Base-by-base conservation (phyloP, 2,329 filamentous ascomycete species). In the Claviceps quebecensis region DNA sequence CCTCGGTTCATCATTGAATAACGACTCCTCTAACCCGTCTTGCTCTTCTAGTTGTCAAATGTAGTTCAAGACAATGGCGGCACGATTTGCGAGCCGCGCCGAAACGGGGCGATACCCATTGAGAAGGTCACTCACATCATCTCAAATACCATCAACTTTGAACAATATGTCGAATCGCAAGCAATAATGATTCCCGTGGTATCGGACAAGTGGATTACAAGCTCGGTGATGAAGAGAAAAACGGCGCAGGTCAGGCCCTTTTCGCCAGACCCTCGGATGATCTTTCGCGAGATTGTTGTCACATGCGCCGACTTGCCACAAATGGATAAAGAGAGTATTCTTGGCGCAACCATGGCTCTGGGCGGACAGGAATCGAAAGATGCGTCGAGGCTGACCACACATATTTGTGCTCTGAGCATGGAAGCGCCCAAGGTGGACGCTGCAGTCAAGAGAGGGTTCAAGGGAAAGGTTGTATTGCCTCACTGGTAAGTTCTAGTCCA, bases 261-360 rank as follows among this genome's bases (percentile, higher is more conserved):
- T 65, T 96, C 85, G 45, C 93, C 93, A 1, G 93, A 98, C 60
- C 90, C 91, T 2, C 80, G 85, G 53, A 81, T 95, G 63, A 93
- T 96, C 65, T 87, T 98, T 68, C 86, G 86, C 49, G 83, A 88
- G 58, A 84, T 97, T 43, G 78, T 86, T 29, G 75, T 96, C 17
- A 85, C 83, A 36, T 94, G 87, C 62, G 87, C 84, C 46, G 86
- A 93, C 60, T 80, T 98, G 46, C 93, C 93, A 0, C 73, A 80
- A 38, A 85, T 81, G 38, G 93, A 98, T 66, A 87, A 89, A 64
- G 91, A 97, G 68, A 87, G 89, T 11, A 96, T 98, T 52, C 81
- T 87, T 40, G 93, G 90, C 11, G 91, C 88, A 1, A 87, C 91
- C 2, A 71, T 95, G 61, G 91, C 93, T 0, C 81, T 96, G 69